A percentile compares a stretch with the other conserved stretches of the same genome.
Conservation (phyloP, 352 stramenopile genomes). For the Globisporangium lucens region DNA sequence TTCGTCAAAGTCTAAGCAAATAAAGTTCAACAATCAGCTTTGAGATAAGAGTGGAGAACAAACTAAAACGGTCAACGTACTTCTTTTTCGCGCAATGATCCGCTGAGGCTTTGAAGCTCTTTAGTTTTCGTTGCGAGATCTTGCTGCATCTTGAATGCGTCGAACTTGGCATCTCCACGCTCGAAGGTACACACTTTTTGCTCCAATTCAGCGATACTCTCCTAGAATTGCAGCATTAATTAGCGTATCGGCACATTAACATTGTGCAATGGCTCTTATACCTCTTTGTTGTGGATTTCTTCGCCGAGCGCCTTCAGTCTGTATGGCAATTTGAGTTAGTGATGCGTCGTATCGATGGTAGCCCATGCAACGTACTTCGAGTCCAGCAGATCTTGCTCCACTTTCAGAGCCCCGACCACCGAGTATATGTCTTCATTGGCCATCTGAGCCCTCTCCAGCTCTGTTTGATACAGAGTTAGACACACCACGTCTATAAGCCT, state of each 20-base stretch:
- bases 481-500: background rate
- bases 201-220: conserved; percentile 28
- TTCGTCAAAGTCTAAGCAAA: background rate
- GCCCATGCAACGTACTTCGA: conserved; percentile 17
- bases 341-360: background rate
- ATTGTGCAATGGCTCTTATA: conserved; percentile 4
- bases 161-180: conserved; percentile 6
- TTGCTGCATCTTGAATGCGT: conserved; percentile 9
- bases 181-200: conserved; percentile 20
- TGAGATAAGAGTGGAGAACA: background rate
- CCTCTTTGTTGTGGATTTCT: conserved; percentile 28
- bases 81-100: conserved; percentile 15
- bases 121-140: conserved; percentile 11
- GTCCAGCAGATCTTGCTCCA: conserved; percentile 30
- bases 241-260: conserved; percentile 3
- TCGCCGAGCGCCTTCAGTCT: conserved; percentile 30
- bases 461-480: conserved; percentile 19
- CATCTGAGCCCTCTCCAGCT: conserved; percentile 47
- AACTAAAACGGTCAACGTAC: background rate
- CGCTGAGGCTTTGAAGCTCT: conserved; percentile 4
- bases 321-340: background rate
- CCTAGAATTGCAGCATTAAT: conserved; percentile 21
- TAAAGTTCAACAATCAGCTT: background rate
- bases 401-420: conserved; percentile 23
- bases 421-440: conserved; percentile 44